Percentiles rank a stretch among this genome's conserved stretches.
Evolutionary conservation across 805 yeast genomes (phyloP).

Genomic region (Grigorovia humatica): DNA sequence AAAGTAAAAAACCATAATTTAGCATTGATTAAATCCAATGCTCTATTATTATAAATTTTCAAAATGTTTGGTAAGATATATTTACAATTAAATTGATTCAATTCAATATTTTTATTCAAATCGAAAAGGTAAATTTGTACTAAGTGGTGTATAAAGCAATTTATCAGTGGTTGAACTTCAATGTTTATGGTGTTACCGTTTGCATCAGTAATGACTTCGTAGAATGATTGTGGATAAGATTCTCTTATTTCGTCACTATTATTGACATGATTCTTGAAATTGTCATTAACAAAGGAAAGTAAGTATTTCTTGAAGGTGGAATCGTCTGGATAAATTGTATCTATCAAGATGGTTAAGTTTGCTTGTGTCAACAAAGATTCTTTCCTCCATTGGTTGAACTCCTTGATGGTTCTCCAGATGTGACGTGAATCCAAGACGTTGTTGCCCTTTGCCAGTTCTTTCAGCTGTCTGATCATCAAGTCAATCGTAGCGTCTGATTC

Average conservation of each 20-base stretch:
- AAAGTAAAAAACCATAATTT: conserved; percentile 88
- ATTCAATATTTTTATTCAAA: conserved; percentile 36
- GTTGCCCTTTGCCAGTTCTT: conserved; percentile 44
- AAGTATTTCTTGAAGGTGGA: conserved; percentile 33
- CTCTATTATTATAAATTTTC: conserved; percentile 61
- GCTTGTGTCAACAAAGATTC: conserved; percentile 37
- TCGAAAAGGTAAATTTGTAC: conserved; percentile 72
- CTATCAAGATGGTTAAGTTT: conserved; percentile 46
- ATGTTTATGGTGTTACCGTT: conserved; percentile 12
- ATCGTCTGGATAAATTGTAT: conserved; percentile 43
- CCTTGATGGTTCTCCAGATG: conserved; percentile 76
- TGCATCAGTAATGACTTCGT: conserved; percentile 19
- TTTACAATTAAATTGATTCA: conserved; percentile 44
- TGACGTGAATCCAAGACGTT: conserved; percentile 75
- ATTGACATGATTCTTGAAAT: conserved; percentile 26
- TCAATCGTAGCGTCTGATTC: conserved; percentile 17
- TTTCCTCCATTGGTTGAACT: conserved; percentile 65
- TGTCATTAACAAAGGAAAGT: conserved; percentile 31
- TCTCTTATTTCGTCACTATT: conserved; percentile 27
- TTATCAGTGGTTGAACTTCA: conserved; percentile 64
- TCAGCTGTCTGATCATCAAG: conserved; percentile 23
- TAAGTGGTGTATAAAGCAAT: conserved; percentile 67
- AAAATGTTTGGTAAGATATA: conserved; percentile 40
- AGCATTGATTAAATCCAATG: conserved; percentile 77
- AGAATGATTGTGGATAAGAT: conserved; percentile 25